Base-by-base conservation (phyloP, 2,329 filamentous ascomycete species). In the Aspergillus ochraceoroseus region DNA sequence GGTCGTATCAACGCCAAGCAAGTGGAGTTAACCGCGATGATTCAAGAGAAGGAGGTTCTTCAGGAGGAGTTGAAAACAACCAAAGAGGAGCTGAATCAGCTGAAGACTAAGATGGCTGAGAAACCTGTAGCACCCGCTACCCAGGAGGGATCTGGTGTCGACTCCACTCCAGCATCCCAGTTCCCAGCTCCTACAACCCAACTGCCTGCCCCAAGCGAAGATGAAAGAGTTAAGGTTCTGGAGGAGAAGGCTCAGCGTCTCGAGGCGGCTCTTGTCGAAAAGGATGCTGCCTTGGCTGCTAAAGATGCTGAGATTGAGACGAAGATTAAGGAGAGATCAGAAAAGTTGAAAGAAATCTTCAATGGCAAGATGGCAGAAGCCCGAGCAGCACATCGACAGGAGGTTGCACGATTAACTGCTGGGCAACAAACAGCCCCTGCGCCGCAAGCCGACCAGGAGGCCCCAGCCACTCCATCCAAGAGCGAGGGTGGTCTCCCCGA, bases 321-420 rank as follows among this genome's bases (percentile, higher is more conserved):
- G 17, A 65, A 71, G 37, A 56, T 71, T 41, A 68, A 75, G 33
- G 65, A 71, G 42, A 61, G 65, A 7, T 60, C 70, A 1, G 73
- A 76, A 38, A 77, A 81, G 45, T 69, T 83, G 11, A 84, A 89
- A 56, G 75, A 78, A 19, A 79, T 75, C 7, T 71, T 85, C 44
- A 84, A 84, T 54, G 80, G 78, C 57, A 87, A 84, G 58, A 71
- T 94, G 11, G 65, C 60, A 6, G 76, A 81, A 34, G 65, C 71
- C 7, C 72, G 67, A 46, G 66, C 70, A 20, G 60, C 70, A 40
- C 70, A 77, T 38, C 66, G 71, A 32, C 65, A 70, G 38, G 72
- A 73, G 46, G 49, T 76, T 5, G 68, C 75, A 49, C 67, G 66
- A 32, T 53, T 76, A 12, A 70, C 65, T 35, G 54, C 63, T 13